phyloP scores from a whole-genome alignment of 306 rosid genomes.

The Vigna angularis region DNA sequence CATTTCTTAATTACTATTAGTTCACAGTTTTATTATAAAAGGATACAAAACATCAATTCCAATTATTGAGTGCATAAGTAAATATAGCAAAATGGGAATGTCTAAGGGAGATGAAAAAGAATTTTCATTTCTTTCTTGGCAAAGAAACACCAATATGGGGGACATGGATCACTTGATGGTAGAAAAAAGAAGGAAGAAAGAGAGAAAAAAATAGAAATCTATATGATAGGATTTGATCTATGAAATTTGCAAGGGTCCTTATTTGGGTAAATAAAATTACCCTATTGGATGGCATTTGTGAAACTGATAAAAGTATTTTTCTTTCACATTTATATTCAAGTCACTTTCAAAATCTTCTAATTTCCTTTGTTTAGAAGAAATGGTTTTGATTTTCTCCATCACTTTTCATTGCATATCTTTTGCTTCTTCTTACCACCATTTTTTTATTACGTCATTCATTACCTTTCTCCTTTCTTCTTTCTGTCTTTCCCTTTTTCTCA shows the following conservation, averaged over 20 bases:
- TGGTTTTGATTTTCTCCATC: background rate
- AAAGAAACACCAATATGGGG: conserved; percentile 4
- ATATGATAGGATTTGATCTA: background rate
- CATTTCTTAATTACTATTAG: background rate
- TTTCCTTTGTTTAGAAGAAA: conserved; percentile 1
- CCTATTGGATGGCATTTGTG: conserved; percentile 18
- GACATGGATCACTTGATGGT: conserved; percentile 10
- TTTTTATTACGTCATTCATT: background rate
- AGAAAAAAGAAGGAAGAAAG: background rate
- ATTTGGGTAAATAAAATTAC: conserved; percentile 33
- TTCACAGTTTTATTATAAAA: background rate
- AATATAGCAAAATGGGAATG: background rate
- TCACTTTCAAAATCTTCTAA: conserved; percentile 6
- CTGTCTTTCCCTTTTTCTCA: background rate
- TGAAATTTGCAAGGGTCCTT: conserved; percentile 40
- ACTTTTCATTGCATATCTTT: background rate
- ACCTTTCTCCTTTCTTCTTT: background rate
- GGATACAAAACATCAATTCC: background rate
- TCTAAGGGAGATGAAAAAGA: background rate
- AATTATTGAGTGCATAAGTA: background rate
- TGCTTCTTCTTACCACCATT: background rate
- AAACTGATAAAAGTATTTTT: conserved; percentile 20
- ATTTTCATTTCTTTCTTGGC: background rate
- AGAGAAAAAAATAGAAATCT: background rate
- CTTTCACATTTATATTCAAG: conserved; percentile 6